Base-by-base conservation (phyloP, 23 red algal genomes). In the Gracilaria gracilis region DNA sequence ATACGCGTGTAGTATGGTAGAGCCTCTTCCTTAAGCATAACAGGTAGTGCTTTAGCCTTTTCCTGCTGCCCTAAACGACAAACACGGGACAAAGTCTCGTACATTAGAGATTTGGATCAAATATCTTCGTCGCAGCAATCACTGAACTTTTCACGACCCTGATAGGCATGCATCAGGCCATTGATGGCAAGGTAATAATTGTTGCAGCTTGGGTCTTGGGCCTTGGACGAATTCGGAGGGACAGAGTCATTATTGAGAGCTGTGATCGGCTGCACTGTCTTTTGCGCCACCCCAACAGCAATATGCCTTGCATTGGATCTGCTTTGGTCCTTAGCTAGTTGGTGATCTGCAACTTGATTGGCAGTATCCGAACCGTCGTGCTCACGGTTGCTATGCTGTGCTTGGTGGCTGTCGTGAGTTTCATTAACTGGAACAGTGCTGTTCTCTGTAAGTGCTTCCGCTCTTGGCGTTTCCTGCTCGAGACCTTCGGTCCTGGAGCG, bases 101-200 rank as follows among this genome's bases (percentile, higher is more conserved):
- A 70, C 17, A 85, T 0, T 32, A 70, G 58, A 49, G 51, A 85
- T 0, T 58, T 15, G 16, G 53, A 59, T 25, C 53, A 39, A 40
- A 83, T 51, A 29, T 83, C 80, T 20, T 83, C 80, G 27, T 83
- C 80, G 33, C 51, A 83, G 6, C 53, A 0, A 32, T 53, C 57
- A 1, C 57, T 62, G 57, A 50, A 83, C n/a, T 59, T 83, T 0
- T 83, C 29, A 25, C 9, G 50, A 4, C 80, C 80, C 23, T 83
- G 0, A 23, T 39, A 83, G 9, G 79, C 51, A 23, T 29, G 49
- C 80, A 83, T 83, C 0, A 83, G 39, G 6, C 53, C 51, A 32
- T 83, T 59, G n/a, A 62, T 83, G 29, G 0, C 49, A 33, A 83
- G 51, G 20, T 9, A 67, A 35, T 67, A 9, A 24, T 21, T n/a